phyloP scores from a whole-genome alignment of 148 eudicot genomes.

The Vaccinium macrocarpon region DNA sequence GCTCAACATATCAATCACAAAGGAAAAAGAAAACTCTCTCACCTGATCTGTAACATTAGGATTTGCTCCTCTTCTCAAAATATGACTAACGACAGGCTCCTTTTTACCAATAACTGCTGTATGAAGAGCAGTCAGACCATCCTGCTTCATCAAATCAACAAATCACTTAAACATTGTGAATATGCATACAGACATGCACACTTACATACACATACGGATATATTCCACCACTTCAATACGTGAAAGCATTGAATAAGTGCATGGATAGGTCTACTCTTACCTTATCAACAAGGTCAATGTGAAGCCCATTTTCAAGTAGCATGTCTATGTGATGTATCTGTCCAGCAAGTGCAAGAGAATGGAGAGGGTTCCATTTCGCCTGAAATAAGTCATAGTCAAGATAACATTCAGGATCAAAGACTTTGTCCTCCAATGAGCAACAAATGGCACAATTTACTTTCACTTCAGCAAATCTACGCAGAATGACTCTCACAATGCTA shows the following conservation, averaged over 20 bases:
- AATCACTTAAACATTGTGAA: constrained; percentile 16
- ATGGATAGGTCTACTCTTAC: constrained; percentile 27
- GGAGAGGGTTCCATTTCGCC: constrained; percentile 85
- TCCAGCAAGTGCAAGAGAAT: constrained; percentile 81
- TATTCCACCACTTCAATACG: neutral
- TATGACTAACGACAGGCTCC: constrained; percentile 92
- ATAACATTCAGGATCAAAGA: neutral
- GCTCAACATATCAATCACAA: neutral
- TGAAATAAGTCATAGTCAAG: constrained; percentile 25
- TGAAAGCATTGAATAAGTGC: neutral
- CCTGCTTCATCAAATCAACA: constrained; percentile 38
- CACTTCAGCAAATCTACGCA: constrained; percentile 1
- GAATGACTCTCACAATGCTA: neutral
- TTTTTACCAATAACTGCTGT: constrained; percentile 76
- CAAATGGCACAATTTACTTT: neutral
- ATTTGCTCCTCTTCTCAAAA: constrained; percentile 86
- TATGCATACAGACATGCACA: neutral
- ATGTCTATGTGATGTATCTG: constrained; percentile 75
- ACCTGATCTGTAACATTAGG: constrained; percentile 78
- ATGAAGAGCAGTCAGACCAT: constrained; percentile 86
- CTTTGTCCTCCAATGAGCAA: neutral
- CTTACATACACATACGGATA: neutral
- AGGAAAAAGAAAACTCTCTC: constrained; percentile 14
- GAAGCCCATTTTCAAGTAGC: constrained; percentile 58
- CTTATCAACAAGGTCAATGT: constrained; percentile 68